phyloP scores from a whole-genome alignment of 2,329 filamentous ascomycete genomes.

The Polychaeton citri region DNA sequence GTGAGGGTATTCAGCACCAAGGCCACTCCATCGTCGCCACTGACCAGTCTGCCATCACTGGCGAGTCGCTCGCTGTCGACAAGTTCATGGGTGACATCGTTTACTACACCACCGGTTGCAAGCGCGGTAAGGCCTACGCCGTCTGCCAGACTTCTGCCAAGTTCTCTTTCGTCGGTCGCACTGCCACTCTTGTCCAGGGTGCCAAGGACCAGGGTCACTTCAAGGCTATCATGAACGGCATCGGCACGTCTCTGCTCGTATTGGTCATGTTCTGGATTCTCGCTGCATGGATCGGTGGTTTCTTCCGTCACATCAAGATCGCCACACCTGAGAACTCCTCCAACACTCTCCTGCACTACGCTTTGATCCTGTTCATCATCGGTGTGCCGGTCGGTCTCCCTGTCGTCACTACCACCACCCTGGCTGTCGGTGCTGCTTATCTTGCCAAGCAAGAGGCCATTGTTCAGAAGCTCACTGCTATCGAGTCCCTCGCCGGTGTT shows the following conservation, averaged over 20 bases:
- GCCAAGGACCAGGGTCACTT: conserved; percentile 66
- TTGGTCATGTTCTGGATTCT: conserved; percentile 69
- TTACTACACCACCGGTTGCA: conserved; percentile 72
- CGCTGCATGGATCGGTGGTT: conserved; percentile 62
- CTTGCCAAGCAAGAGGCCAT: conserved; percentile 67
- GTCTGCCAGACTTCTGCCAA: conserved; percentile 54
- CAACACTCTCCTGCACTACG: conserved; percentile 54
- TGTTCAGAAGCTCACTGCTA: conserved; percentile 66
- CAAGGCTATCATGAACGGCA: conserved; percentile 75
- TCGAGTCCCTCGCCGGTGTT: conserved; percentile 63
- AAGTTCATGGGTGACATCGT: conserved; percentile 65
- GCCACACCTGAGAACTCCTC: conserved; percentile 44
- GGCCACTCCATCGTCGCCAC: conserved; percentile 56
- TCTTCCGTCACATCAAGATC: conserved; percentile 58
- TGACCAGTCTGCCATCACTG: conserved; percentile 70
- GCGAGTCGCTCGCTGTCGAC: conserved; percentile 66
- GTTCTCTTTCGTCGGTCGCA: conserved; percentile 65
- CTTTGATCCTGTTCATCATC: conserved; percentile 59
- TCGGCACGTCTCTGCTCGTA: conserved; percentile 60
- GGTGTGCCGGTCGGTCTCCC: conserved; percentile 70
- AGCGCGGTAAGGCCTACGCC: conserved; percentile 64
- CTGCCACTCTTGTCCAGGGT: conserved; percentile 59
- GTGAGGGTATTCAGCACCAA: conserved; percentile 46
- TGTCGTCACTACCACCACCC: conserved; percentile 64
- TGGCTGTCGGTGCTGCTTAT: conserved; percentile 65